Evolutionary conservation across 2,329 filamentous ascomycete species (phyloP).

Genomic region (Trichoderma hamatum): DNA sequence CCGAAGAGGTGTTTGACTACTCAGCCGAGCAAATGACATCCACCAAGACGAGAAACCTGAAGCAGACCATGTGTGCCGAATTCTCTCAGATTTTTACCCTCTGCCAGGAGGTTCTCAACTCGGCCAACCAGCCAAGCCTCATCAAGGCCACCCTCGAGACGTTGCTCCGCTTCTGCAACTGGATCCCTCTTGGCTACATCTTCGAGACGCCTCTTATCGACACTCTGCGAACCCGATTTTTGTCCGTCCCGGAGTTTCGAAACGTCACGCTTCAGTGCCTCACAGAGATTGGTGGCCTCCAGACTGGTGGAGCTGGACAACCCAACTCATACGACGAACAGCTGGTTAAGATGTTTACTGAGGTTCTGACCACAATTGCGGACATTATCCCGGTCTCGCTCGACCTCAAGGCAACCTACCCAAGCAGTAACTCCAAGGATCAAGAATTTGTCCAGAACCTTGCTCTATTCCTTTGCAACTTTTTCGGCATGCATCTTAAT

Average conservation of each 20-base stretch:
- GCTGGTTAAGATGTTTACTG: constrained; percentile 97
- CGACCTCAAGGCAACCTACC: constrained; percentile 89
- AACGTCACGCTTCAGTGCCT: constrained; percentile 96
- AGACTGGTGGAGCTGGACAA: constrained; percentile 72
- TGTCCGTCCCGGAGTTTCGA: constrained; percentile 91
- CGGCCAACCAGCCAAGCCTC: constrained; percentile 82
- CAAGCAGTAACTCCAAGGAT: constrained; percentile 85
- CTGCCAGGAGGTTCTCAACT: constrained; percentile 91
- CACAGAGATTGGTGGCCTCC: constrained; percentile 93
- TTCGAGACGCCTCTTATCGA: constrained; percentile 98
- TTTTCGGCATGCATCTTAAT: constrained; percentile 90
- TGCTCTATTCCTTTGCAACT: constrained; percentile 94
- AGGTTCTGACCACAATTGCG: constrained; percentile 88
- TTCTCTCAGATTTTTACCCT: constrained; percentile 98
- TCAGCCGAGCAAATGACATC: constrained; percentile 99
- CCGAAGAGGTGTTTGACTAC: constrained; percentile 98
- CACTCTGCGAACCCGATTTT: constrained; percentile 86
- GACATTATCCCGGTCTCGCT: constrained; percentile 86
- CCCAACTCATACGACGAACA: constrained; percentile 86
- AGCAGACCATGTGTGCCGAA: constrained; percentile 98
- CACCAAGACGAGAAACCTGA: constrained; percentile 91
- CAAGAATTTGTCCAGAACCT: constrained; percentile 98
- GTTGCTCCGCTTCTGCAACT: constrained; percentile 93
- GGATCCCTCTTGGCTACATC: constrained; percentile 98
- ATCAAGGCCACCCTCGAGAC: constrained; percentile 98